Evolutionary conservation across 106 monocot genomes (phyloP), one percentile per base, ranked within the genome.

Genomic region (Platanthera guangdongensis): DNA sequence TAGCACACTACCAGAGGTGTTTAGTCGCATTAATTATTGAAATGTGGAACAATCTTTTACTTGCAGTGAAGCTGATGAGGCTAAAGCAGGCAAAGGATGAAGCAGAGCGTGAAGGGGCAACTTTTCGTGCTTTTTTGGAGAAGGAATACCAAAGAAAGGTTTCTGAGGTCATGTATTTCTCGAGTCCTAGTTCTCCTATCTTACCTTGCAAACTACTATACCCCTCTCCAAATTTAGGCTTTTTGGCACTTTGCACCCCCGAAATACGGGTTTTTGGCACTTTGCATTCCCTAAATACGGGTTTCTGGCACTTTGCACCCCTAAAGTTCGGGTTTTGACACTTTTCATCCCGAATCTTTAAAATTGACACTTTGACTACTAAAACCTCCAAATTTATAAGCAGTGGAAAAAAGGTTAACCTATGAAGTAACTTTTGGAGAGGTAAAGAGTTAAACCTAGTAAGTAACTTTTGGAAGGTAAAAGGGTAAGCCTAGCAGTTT

Each of bases 71-170:
- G 22, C 47, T 77, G 76, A 47, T 68, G n/a, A 86, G 79, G 19
- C 25, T 78, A 52, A 86, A 77, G 67, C 74, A 86, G 45, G 86
- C 86, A 28, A 82, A 80, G 21, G 82, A 86, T 22, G 86, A 86
- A 57, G 82, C 83, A 10, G 80, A 83, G 39, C 22, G 47, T 25
- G 86, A 86, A 13, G 74, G 57, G 14, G 74, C 73, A 2, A 77
- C 83, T 14, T 86, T 77, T 72, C 86, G 86, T 6, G 8, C 68
- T 52, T 73, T 77, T 13, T 71, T 86, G 25, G 86, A 86, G 83
- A 25, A 57, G 6, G 75, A 86, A 30, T 83, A 82, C 25, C 83
- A 83, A 39, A 77, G 67, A 57, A 83, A 83, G 64, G 65, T 86
- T 57, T 77, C 82, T 5, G 71, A 86, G 74, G 83, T 83, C 19